Evolutionary conservation across 352 stramenopile species (phyloP).

Genomic region (Phytophthora ramorum): DNA sequence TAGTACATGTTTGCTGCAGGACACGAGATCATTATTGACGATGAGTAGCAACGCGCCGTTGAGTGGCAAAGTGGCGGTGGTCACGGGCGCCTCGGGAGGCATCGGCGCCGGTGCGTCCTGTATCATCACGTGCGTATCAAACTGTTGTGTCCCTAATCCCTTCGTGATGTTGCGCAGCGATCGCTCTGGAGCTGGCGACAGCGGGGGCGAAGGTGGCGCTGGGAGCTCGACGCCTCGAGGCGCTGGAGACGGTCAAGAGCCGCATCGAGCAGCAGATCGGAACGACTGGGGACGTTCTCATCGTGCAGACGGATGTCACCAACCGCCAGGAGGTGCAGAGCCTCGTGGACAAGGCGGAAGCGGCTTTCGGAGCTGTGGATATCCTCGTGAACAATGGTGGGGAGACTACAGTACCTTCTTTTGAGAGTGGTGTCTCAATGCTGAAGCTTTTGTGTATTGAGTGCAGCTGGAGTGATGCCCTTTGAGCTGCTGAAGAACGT

Average conservation of each 20-base stretch:
- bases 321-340: constrained; percentile 69
- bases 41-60: constrained; percentile 51
- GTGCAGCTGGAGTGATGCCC: constrained; percentile 91
- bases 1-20: neutral
- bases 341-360: constrained; percentile 65
- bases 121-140: neutral
- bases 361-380: constrained; percentile 75
- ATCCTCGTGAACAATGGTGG: constrained; percentile 92
- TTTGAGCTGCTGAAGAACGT: constrained; percentile 92
- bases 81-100: constrained; percentile 89
- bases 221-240: constrained; percentile 72
- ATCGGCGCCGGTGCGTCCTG: constrained; percentile 69
- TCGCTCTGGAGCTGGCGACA: constrained; percentile 71
- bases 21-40: constrained; percentile 8
- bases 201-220: constrained; percentile 87
- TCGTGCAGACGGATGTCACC: constrained; percentile 72
- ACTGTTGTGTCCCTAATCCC: neutral
- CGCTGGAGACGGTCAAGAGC: constrained; percentile 54
- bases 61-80: constrained; percentile 80
- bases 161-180: constrained; percentile 38
- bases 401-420: neutral
- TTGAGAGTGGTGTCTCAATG: neutral
- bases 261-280: constrained; percentile 40
- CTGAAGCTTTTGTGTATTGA: neutral
- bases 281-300: constrained; percentile 39